Percentiles rank a stretch among this genome's conserved stretches.
These are phyloP conservation scores for Solanum appendiculatum DNA, from an alignment of 257 asterid genomes.

Conservation along the genomic window DNA sequence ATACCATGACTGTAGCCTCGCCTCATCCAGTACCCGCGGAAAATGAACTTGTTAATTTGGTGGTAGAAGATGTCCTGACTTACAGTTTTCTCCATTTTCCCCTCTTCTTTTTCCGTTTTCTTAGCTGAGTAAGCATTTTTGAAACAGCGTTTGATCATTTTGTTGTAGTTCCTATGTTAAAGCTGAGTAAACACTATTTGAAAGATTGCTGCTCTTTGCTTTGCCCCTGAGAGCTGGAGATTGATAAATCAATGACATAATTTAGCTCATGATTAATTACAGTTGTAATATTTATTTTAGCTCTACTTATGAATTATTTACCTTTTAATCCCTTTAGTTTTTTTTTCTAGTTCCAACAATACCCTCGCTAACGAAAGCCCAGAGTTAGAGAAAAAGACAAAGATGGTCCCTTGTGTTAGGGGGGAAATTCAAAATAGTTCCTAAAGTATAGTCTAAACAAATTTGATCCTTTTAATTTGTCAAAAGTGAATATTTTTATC, in stretches of 20 bases:
- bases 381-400: neutral
- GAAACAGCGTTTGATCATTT: neutral
- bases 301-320: neutral
- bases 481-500: neutral
- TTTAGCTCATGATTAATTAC: neutral
- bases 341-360: neutral
- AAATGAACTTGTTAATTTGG: neutral
- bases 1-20: neutral
- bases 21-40: neutral
- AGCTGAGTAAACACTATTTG: neutral
- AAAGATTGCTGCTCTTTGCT: neutral
- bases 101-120: neutral
- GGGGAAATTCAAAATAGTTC: neutral
- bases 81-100: neutral
- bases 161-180: neutral
- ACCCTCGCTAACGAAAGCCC: neutral
- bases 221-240: neutral
- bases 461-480: neutral
- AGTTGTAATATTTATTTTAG: neutral
- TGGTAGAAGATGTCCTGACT: neutral
- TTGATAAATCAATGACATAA: neutral
- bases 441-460: no score
- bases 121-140: neutral
- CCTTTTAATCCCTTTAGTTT: neutral
- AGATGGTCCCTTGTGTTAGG: neutral